phyloP scores from a whole-genome alignment of 352 stramenopile genomes.

The Pythium diclinum region DNA sequence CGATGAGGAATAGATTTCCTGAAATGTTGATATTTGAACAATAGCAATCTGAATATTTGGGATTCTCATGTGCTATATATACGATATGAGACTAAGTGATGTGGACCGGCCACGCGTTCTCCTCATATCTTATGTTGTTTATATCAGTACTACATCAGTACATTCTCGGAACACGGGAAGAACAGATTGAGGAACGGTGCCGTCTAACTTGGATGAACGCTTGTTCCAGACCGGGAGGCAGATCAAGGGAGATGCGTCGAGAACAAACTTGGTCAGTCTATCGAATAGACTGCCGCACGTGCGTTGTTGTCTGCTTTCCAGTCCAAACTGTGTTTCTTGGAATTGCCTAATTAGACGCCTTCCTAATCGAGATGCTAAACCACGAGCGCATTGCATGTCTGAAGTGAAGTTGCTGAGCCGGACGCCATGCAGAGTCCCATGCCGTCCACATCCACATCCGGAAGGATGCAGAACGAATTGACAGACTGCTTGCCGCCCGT shows the following conservation, averaged over 20 bases:
- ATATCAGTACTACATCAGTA: background rate
- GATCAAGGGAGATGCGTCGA: background rate
- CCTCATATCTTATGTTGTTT: background rate
- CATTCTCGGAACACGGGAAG: background rate
- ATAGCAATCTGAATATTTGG: background rate
- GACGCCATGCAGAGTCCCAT: background rate
- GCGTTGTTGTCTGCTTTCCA: no score
- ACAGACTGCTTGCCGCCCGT: background rate
- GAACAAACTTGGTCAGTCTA: background rate
- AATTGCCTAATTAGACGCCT: background rate
- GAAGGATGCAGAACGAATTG: background rate
- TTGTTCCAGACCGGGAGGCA: no score
- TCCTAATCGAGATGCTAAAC: background rate
- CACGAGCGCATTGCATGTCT: background rate
- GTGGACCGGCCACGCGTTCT: background rate
- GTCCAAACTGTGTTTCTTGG: background rate
- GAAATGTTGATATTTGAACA: background rate
- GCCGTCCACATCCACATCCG: background rate
- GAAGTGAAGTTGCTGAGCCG: background rate
- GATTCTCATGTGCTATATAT: background rate
- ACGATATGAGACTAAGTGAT: background rate
- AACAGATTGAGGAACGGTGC: background rate
- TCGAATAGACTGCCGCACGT: background rate
- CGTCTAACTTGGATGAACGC: background rate
- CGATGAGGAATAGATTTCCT: slow-evolving; percentile 8